A percentile compares a stretch with the other conserved stretches of the same genome.
Conservation (phyloP, 1,139 yeast genomes). For the Geotrichum reessii region DNA sequence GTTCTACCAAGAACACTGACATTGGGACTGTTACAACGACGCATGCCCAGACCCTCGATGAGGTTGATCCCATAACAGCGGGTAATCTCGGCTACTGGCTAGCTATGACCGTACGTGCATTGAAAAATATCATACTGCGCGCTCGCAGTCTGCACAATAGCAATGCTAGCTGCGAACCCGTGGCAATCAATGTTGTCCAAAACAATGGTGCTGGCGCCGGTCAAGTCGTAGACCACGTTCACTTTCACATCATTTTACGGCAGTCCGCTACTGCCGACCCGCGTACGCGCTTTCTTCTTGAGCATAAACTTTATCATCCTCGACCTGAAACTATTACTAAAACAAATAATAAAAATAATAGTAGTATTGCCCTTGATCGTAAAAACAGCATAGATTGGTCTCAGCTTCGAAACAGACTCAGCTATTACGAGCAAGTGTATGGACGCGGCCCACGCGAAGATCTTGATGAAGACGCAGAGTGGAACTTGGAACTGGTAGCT, state of each 20-base stretch:
- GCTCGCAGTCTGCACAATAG: slow-evolving; percentile 33
- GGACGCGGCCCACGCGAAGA: slow-evolving; percentile 33
- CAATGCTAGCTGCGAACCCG: slow-evolving; percentile 40
- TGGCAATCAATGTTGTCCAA: slow-evolving; percentile 75
- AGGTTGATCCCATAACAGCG: slow-evolving; percentile 61
- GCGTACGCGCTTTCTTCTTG: slow-evolving; percentile 1
- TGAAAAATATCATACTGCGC: slow-evolving; percentile 24
- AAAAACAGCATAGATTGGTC: slow-evolving; percentile 1
- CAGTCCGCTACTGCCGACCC: slow-evolving; percentile 2
- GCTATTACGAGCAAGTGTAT: slow-evolving; percentile 28
- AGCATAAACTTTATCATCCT: not conserved
- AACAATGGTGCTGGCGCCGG: slow-evolving; percentile 86
- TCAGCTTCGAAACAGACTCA: slow-evolving; percentile 19
- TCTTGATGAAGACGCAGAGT: slow-evolving; percentile 25
- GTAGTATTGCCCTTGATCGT: not conserved
- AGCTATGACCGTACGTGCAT: slow-evolving; percentile 31
- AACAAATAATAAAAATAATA: too few relatives aligned
- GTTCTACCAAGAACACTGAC: not conserved
- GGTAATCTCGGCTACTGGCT: slow-evolving; percentile 1
- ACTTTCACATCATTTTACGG: slow-evolving; percentile 55
- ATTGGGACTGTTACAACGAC: slow-evolving; percentile 39
- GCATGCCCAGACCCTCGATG: slow-evolving; percentile 77
- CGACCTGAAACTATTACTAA: not conserved
- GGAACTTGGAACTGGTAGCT: slow-evolving; percentile 23
- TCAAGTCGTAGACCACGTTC: slow-evolving; percentile 84